A percentile compares a stretch with the other conserved stretches of the same genome.
phyloP scores from a whole-genome alignment of 2,329 filamentous ascomycete species.

The Aspergillus flavus region DNA sequence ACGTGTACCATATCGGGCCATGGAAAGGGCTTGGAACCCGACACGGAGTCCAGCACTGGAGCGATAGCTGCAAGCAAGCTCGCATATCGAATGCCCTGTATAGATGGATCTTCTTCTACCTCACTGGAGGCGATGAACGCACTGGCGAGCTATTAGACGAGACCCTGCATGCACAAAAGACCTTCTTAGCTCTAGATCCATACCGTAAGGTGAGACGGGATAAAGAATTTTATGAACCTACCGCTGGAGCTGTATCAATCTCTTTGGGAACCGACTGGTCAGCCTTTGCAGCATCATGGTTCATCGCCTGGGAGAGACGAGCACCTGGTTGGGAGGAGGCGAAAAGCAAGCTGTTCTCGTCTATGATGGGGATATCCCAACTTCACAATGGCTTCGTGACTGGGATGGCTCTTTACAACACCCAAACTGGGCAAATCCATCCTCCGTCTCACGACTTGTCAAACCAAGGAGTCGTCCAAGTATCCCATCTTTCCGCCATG shows the following conservation, averaged over 20 bases:
- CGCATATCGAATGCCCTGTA: conserved; percentile 64
- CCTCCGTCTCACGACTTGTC: neutral
- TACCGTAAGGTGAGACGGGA: neutral
- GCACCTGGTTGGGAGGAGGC: neutral
- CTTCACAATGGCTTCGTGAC: neutral
- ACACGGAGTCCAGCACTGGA: conserved; percentile 65
- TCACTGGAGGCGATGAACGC: conserved; percentile 60
- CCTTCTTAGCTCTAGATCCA: conserved; percentile 22
- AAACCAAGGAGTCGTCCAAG: neutral
- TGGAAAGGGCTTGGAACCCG: conserved; percentile 64
- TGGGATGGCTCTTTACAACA: neutral
- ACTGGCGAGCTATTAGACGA: conserved; percentile 58
- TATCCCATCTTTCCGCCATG: neutral
- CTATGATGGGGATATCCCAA: neutral
- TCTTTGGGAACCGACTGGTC: neutral
- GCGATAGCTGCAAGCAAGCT: conserved; percentile 65
- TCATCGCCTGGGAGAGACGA: neutral
- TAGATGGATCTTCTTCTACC: conserved; percentile 59
- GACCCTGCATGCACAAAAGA: conserved; percentile 55
- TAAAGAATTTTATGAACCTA: neutral
- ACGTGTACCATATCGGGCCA: conserved; percentile 62
- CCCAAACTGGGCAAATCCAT: neutral
- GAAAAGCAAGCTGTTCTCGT: neutral
- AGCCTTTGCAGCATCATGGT: neutral
- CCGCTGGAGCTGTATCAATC: neutral